A percentile compares a stretch with the other conserved stretches of the same genome.
These are phyloP conservation scores for Terana coerulea DNA, from an alignment of 768 basidiomycete genomes.

Conservation along the genomic window DNA sequence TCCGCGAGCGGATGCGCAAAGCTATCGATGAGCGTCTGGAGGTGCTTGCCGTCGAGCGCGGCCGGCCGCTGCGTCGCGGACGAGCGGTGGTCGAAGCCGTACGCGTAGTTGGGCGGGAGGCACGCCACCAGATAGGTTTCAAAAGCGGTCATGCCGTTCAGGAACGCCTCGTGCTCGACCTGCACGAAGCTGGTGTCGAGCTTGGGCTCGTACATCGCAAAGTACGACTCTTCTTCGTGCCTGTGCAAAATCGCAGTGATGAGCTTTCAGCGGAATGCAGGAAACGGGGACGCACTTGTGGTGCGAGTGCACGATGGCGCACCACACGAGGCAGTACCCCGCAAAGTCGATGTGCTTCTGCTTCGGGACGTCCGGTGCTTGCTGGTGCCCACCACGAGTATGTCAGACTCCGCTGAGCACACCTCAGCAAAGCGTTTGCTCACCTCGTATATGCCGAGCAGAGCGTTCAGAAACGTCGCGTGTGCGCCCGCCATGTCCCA, in stretches of 20 bases:
- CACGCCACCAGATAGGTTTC: conserved; percentile 9
- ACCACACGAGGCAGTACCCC: conserved; percentile 6
- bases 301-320: conserved; percentile 5
- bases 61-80: conserved; percentile 1
- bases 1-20: conserved; percentile 4
- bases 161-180: conserved; percentile 9
- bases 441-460: conserved; percentile 13
- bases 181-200: conserved; percentile 6
- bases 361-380: conserved; percentile 5
- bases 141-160: conserved; percentile 2
- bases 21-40: conserved; percentile 6
- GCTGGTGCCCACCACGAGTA: too few relatives aligned
- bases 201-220: conserved; percentile 12
- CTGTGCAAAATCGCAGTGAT: too few relatives aligned
- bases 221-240: conserved; percentile 13
- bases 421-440: too few relatives aligned
- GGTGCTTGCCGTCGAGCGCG: conserved; percentile 3
- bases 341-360: conserved; percentile 11
- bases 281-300: conserved; percentile 13
- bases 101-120: conserved; percentile 5
- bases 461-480: conserved; percentile 3
- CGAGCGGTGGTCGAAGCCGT: conserved; percentile 8
- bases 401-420: too few relatives aligned
- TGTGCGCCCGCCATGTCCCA: conserved; percentile 15
- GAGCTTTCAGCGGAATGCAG: too few relatives aligned